Percentiles rank a stretch among this genome's conserved stretches.
phyloP scores from a whole-genome alignment of 352 stramenopile genomes.

The Phytophthora sp. region DNA sequence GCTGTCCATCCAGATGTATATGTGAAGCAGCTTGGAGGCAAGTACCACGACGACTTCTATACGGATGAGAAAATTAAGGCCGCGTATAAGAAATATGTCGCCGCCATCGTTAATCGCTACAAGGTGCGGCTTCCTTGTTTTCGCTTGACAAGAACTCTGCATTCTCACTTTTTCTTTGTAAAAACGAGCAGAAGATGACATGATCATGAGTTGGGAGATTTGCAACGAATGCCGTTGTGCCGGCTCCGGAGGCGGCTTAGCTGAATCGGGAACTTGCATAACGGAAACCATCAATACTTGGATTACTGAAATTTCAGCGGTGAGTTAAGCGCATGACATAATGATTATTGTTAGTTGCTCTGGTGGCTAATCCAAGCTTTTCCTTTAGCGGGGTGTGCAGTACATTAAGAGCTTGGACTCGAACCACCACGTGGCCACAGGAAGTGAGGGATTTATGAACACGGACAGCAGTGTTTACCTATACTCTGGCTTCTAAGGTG shows the following conservation, averaged over 20 bases:
- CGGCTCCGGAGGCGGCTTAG: conserved; percentile 23
- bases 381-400: conserved; percentile 5
- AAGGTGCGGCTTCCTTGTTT: background rate
- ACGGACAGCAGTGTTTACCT: conserved; percentile 41
- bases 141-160: too few species aligned
- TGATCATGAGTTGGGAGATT: conserved; percentile 39
- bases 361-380: background rate
- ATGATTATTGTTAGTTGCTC: too few species aligned
- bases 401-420: conserved; percentile 42
- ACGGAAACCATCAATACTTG: conserved; percentile 29
- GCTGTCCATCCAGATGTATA: conserved; percentile 11
- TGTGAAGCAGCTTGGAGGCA: conserved; percentile 36
- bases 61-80: conserved; percentile 35
- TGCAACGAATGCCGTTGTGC: conserved; percentile 25
- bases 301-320: conserved; percentile 40
- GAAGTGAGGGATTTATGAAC: conserved; percentile 43
- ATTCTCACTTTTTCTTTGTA: background rate
- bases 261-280: conserved; percentile 27
- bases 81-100: conserved; percentile 39
- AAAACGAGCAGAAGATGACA: conserved; percentile 27
- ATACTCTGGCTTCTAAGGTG: conserved; percentile 36
- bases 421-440: conserved; percentile 38
- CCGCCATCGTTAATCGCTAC: conserved; percentile 30
- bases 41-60: conserved; percentile 43
- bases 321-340: too few species aligned